Conservation (phyloP, 768 basidiomycete species). For the Pleurotus ostreatus region DNA sequence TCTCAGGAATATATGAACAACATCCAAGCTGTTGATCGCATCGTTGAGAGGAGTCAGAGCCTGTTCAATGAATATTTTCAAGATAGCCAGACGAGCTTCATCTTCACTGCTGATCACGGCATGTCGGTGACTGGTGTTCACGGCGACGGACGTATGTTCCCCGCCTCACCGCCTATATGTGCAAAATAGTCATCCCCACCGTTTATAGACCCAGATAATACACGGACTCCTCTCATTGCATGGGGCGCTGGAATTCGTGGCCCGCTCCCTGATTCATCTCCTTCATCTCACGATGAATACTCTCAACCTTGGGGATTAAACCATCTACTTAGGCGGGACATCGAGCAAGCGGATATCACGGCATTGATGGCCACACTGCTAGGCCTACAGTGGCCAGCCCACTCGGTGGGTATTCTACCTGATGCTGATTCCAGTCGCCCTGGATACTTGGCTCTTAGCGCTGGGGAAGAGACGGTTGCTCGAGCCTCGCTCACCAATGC, state of each 20-base stretch:
- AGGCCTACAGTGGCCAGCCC: conserved; percentile 76
- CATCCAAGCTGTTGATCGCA: conserved; percentile 71
- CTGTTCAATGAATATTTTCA: conserved; percentile 61
- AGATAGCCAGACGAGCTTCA: conserved; percentile 65
- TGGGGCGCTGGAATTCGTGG: conserved; percentile 76
- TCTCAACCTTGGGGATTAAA: conserved; percentile 59
- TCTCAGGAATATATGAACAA: conserved; percentile 81
- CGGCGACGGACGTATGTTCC: conserved; percentile 70
- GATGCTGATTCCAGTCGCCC: conserved; percentile 59
- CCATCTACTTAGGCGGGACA: conserved; percentile 61
- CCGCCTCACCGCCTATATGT: not conserved
- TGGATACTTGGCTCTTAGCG: conserved; percentile 50
- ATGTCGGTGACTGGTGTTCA: conserved; percentile 89
- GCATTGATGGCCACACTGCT: conserved; percentile 73
- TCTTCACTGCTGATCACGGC: conserved; percentile 88
- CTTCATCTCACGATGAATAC: conserved; percentile 69
- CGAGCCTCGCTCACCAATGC: conserved; percentile 60
- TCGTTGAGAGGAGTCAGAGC: conserved; percentile 62
- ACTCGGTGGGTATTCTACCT: conserved; percentile 78
- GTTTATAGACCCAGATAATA: conserved; percentile 74
- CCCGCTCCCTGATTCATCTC: conserved; percentile 49
- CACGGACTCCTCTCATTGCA: conserved; percentile 75
- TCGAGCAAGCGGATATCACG: conserved; percentile 82
- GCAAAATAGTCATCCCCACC: not conserved
- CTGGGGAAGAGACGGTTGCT: conserved; percentile 49